phyloP scores from a whole-genome alignment of 345 rosid species.

The Noccaea caerulescens region DNA sequence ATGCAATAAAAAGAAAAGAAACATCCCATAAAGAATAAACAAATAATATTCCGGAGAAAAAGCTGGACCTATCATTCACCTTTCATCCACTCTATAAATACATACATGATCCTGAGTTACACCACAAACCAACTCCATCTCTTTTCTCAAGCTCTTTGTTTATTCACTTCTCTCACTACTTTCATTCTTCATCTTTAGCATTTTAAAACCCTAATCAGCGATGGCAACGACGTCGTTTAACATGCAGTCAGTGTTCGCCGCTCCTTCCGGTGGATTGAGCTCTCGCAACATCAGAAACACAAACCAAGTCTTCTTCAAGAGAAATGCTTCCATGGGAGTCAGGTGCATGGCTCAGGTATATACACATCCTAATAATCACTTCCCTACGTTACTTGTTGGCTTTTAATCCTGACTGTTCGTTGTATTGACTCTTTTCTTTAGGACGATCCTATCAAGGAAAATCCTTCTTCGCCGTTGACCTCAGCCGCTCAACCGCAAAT shows the following conservation, averaged over 20 bases:
- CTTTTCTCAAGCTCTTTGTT: neutral
- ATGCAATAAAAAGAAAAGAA: neutral
- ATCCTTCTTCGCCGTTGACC: conserved; percentile 25
- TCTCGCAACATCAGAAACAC: conserved; percentile 32
- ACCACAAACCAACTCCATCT: conserved; percentile 23
- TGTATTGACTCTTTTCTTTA: neutral
- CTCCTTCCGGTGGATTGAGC: conserved; percentile 41
- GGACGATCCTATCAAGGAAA: conserved; percentile 34
- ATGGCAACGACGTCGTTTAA: conserved; percentile 49
- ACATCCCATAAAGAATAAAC: conserved; percentile 8
- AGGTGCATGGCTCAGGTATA: conserved; percentile 55
- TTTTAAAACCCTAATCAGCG: neutral
- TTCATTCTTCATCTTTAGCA: neutral
- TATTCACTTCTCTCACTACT: neutral
- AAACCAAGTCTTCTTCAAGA: conserved; percentile 37
- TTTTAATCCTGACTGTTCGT: neutral
- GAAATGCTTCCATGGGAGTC: conserved; percentile 39
- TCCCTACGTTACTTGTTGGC: conserved; percentile 9
- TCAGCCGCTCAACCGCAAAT: conserved; percentile 26
- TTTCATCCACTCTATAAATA: conserved; percentile 34
- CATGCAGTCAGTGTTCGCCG: conserved; percentile 50
- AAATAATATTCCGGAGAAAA: conserved; percentile 10
- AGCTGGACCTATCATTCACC: conserved; percentile 22
- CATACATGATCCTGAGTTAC: conserved; percentile 3
- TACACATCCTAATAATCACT: neutral